These are phyloP conservation scores for Penium margaritaceum DNA, from an alignment of 139 green algal genomes.

Conservation along the genomic window DNA sequence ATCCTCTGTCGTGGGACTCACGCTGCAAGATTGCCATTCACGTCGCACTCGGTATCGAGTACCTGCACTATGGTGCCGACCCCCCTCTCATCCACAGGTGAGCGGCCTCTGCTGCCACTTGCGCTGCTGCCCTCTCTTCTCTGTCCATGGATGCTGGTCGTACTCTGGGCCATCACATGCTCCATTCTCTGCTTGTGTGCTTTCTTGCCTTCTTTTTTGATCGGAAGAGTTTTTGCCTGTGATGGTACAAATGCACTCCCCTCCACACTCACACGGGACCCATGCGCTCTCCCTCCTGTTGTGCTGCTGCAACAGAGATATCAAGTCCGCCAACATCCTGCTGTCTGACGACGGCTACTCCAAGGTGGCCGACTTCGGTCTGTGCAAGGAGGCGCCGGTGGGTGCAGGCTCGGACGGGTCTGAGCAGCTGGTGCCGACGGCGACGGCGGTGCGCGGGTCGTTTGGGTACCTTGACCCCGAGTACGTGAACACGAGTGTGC, in stretches of 20 bases:
- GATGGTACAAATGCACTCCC: background rate
- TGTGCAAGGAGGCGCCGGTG: slow-evolving; percentile 29
- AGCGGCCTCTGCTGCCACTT: background rate
- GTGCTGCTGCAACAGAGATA: slow-evolving; percentile 33
- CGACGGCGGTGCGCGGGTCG: slow-evolving; percentile 24
- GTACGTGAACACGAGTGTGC: slow-evolving; percentile 29
- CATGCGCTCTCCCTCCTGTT: background rate
- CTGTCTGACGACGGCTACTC: slow-evolving; percentile 24
- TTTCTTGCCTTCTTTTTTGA: too few species aligned
- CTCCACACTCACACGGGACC: background rate
- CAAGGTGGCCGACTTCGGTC: slow-evolving; percentile 30
- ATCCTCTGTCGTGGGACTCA: slow-evolving; percentile 25
- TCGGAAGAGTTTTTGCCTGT: too few species aligned
- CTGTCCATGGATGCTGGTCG: background rate
- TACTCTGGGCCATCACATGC: background rate
- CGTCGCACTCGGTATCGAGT: slow-evolving; percentile 23
- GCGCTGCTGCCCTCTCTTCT: background rate
- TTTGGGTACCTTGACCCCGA: slow-evolving; percentile 35
- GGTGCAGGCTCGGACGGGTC: slow-evolving; percentile 9
- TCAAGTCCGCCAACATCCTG: slow-evolving; percentile 37
- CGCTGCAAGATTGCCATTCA: slow-evolving; percentile 39
- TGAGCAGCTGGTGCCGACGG: slow-evolving; percentile 1
- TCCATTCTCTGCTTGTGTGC: background rate
- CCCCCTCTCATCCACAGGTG: slow-evolving; percentile 32
- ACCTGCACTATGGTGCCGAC: slow-evolving; percentile 35